Conservation (phyloP, 2,329 filamentous ascomycete genomes). For the Ciborinia camelliae region DNA sequence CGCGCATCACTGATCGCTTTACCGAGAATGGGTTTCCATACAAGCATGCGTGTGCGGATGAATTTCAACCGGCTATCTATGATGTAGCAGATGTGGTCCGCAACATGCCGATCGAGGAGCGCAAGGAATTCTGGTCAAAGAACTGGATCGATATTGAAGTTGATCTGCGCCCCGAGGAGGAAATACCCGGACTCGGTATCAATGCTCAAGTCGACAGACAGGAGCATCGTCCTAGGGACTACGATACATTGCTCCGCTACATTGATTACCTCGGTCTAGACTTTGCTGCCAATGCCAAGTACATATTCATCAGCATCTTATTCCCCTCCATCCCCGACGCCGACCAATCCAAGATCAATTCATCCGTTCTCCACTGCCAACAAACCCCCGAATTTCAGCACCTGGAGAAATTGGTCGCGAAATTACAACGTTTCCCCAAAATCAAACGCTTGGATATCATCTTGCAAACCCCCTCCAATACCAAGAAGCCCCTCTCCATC, state of each 20-base stretch:
- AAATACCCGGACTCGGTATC: not conserved
- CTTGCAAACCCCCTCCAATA: constrained; percentile 9
- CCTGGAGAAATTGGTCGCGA: constrained; percentile 14
- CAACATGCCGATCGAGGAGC: constrained; percentile 18
- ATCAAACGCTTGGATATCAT: constrained; percentile 11
- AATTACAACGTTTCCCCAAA: not conserved
- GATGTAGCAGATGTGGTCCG: not conserved
- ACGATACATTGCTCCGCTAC: constrained; percentile 19
- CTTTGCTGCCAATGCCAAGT: constrained; percentile 19
- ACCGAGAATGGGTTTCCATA: constrained; percentile 19
- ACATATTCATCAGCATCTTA: constrained; percentile 24
- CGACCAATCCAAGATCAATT: not conserved
- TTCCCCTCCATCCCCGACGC: constrained; percentile 16
- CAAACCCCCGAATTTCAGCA: constrained; percentile 3
- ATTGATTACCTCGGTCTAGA: constrained; percentile 24
- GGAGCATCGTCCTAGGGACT: not conserved
- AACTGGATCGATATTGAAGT: constrained; percentile 27
- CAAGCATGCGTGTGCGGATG: constrained; percentile 4
- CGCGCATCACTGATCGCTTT: constrained; percentile 19
- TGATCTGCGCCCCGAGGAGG: constrained; percentile 14
- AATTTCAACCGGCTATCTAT: constrained; percentile 18
- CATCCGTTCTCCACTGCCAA: not conserved
- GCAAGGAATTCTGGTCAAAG: constrained; percentile 20
- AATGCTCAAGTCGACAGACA: not conserved
- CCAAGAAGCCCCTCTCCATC: constrained; percentile 18